Base-by-base conservation (phyloP, 768 basidiomycete species). In the Mrakia hoshinonis region DNA sequence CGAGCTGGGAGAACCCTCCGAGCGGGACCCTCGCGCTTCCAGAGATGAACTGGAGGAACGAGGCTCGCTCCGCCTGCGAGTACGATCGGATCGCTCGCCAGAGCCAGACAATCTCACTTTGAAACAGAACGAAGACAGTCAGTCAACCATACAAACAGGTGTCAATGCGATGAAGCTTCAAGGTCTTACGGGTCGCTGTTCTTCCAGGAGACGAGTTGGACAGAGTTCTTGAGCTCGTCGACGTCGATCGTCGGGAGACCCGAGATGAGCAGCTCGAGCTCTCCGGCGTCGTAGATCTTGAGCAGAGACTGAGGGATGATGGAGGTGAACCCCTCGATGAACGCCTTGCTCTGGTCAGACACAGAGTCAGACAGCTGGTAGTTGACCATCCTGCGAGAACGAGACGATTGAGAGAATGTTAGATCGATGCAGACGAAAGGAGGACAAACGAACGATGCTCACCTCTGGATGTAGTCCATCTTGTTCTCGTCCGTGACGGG, bases 161-260 rank as follows among this genome's bases (percentile, higher is more conserved):
- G 12, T 18, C 62, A 39, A 20, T 24, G 4, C 9, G 47, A 29
- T 4, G 4, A 11, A 24, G 39, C 38, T 4, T 1, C 3, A 15
- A 46, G 22, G 46, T 49, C 65, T 12, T 15, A 66, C 22, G 95
- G 91, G 79, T 99, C 94, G 18, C 75, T 76, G 46, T 76, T 60
- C 63, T 79, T 79, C 77, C 78, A 81, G 39, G 77, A 77, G 66
- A 77, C 77, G 60, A 79, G 67, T 58, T 73, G 72, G 36, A 73
- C 72, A 26, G 72, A 68, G 60, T 73, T 73, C 76, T 78, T 72
- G 24, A 60, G 55, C 31, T 98, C 96, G 78, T 99, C 96, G 1
- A 97, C 92, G 75, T 98, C 94, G 74, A 99, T 92, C 75, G 95
- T 93, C n/a, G 96, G 95, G 24, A 95, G 93, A 31, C 96, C 96